Conservation (phyloP, 306 rosid species). For the Prunus dulcis region DNA sequence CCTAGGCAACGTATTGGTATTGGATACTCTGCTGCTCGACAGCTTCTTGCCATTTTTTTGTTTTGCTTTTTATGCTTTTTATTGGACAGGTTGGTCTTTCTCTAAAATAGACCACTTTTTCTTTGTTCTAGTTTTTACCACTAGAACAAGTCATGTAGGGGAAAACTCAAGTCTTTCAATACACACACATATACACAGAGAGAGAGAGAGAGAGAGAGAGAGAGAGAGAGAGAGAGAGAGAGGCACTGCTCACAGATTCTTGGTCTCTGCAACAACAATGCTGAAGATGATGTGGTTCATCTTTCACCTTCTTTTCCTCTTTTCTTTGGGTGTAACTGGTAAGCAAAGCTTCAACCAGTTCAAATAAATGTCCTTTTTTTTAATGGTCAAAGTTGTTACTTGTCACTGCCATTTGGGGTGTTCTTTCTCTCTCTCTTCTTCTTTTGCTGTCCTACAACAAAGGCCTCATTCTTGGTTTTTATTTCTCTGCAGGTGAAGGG, state of each 20-base stretch:
- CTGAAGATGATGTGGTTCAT: constrained; percentile 37
- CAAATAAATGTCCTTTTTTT: not conserved
- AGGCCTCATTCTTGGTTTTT: not conserved
- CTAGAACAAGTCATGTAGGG: not conserved
- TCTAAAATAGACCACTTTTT: not conserved
- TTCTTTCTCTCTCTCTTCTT: not conserved
- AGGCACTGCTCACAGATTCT: not conserved
- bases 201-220: not conserved
- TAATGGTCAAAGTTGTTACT: not conserved
- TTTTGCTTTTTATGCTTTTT: not conserved
- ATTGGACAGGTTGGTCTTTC: not conserved
- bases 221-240: not conserved
- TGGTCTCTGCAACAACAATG: constrained; percentile 11
- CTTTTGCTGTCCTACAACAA: not conserved
- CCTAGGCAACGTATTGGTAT: not conserved
- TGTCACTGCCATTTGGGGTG: not conserved
- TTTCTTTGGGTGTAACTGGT: constrained; percentile 44
- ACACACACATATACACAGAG: not conserved
- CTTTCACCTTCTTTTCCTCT: constrained; percentile 35
- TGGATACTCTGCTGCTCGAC: constrained; percentile 5
- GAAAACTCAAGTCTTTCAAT: not conserved
- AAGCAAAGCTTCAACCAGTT: constrained; percentile 19
- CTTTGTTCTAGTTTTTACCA: not conserved
- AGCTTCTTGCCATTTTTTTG: constrained; percentile 3
- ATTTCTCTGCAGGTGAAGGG: constrained; percentile 44